Conservation (phyloP, 2,329 filamentous ascomycete genomes). For the Penicillium sp. region DNA sequence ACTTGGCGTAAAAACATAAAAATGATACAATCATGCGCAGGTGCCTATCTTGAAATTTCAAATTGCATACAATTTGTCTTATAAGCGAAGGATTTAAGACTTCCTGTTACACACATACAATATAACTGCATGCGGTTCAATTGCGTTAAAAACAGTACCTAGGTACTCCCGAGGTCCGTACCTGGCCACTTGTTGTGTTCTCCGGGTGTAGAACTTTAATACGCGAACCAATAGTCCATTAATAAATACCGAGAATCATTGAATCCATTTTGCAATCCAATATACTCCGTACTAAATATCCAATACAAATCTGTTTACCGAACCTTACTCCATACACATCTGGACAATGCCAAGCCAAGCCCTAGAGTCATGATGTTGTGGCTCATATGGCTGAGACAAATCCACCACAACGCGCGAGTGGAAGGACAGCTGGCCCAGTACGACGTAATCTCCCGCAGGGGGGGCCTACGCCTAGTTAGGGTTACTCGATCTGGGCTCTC, state of each 20-base stretch:
- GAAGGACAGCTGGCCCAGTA: not conserved
- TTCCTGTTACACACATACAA: not conserved
- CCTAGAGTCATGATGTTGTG: not conserved
- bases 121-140: not conserved
- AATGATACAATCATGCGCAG: not conserved
- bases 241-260: not conserved
- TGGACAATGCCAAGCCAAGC: not conserved
- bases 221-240: not conserved
- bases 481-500: not conserved
- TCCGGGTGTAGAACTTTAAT: not conserved
- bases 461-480: not conserved
- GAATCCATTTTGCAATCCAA: not conserved
- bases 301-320: not conserved
- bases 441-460: slow-evolving; percentile 1
- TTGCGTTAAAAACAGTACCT: not conserved
- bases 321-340: not conserved
- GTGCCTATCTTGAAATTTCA: not conserved
- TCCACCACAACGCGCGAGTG: not conserved
- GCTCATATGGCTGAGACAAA: slow-evolving; percentile 10
- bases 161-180: not conserved
- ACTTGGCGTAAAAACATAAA: not conserved
- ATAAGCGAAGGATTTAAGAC: not conserved
- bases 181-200: not conserved
- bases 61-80: not conserved
- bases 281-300: not conserved